Base-by-base conservation (phyloP, 2,329 filamentous ascomycete genomes). In the Elsinoe ampelina region DNA sequence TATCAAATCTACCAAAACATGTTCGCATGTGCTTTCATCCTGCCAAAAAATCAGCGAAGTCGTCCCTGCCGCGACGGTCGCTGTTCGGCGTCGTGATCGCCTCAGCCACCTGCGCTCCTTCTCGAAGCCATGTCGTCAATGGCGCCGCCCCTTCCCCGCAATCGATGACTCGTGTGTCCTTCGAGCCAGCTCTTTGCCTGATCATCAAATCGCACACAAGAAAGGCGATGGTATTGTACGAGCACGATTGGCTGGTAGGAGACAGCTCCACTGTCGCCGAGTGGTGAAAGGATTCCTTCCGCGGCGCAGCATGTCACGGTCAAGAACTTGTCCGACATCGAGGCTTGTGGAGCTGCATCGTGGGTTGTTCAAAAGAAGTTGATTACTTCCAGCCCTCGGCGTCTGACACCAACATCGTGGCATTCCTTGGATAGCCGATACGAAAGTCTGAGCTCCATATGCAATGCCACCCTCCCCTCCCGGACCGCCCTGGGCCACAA, bases 61-160 rank as follows among this genome's bases (percentile, higher is more conserved):
- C 15, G 45, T 35, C n/a, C 15, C 26, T 50, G 45, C 30, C 26
- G 26, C 20, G 32, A 35, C 11, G 45, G 26, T 19, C 26, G 15
- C 13, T 50, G 45, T 50, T 50, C 45, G 45, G 45, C 45, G 45
- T 50, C 45, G 10, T 35, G 26, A 34, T 50, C 45, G 45, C 26
- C n/a, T 20, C 45, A 50, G 45, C 45, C 45, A 50, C 45, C 26
- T 30, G 26, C 26, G 26, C 26, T 30, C 26, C 26, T 34, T 30
- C 26, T 20, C 34, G 45, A 50, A 22, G 26, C 32, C 35, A 50
- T 50, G 45, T 50, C 45, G 45, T 50, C 45, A 50, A 35, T 35
- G 45, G 45, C 45, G 45, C 30, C 45, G 45, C 15, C 19, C 5
- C 45, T 50, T 50, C 45, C 45, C 45, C 45, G 45, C 45, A 50